These are phyloP conservation scores for Melastoma candidum DNA, from an alignment of 441 rosid species.

Conservation along the genomic window DNA sequence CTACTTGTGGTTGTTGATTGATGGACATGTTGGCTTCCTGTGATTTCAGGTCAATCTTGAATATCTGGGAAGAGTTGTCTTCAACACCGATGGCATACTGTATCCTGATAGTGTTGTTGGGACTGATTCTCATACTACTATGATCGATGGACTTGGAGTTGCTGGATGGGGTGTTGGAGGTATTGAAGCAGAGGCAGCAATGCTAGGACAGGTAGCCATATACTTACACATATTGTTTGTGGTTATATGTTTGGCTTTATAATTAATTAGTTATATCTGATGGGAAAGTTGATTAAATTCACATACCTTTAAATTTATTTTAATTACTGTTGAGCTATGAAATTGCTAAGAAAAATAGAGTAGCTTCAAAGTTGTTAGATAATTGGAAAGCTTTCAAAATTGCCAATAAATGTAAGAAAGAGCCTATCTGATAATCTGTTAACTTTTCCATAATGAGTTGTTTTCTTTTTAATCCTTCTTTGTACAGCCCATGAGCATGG, in stretches of 20 bases:
- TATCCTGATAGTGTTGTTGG: constrained; percentile 67
- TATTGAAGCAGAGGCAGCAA: constrained; percentile 59
- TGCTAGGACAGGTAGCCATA: constrained; percentile 53
- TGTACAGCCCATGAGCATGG: constrained; percentile 71
- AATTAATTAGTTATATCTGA: too few relatives aligned
- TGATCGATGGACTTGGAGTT: constrained; percentile 64
- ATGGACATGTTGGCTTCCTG: constrained; percentile 1
- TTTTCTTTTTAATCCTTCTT: constrained; percentile 15
- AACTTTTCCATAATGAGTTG: neutral
- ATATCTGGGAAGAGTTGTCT: constrained; percentile 54
- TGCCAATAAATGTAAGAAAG: neutral
- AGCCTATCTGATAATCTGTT: neutral
- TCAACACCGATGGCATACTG: constrained; percentile 42
- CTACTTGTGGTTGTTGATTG: too few relatives aligned
- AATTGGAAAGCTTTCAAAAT: too few relatives aligned
- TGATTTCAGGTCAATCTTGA: constrained; percentile 50
- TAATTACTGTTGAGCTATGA: too few relatives aligned
- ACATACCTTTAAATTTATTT: too few relatives aligned
- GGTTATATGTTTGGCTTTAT: too few relatives aligned
- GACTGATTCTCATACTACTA: constrained; percentile 60
- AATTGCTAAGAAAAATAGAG: too few relatives aligned
- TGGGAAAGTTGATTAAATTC: too few relatives aligned
- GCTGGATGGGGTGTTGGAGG: constrained; percentile 79
- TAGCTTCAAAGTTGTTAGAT: too few relatives aligned
- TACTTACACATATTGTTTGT: too few relatives aligned